Evolutionary conservation across 108 stramenopile genomes (phyloP).

Genomic region (Cylindrotheca fusiformis): DNA sequence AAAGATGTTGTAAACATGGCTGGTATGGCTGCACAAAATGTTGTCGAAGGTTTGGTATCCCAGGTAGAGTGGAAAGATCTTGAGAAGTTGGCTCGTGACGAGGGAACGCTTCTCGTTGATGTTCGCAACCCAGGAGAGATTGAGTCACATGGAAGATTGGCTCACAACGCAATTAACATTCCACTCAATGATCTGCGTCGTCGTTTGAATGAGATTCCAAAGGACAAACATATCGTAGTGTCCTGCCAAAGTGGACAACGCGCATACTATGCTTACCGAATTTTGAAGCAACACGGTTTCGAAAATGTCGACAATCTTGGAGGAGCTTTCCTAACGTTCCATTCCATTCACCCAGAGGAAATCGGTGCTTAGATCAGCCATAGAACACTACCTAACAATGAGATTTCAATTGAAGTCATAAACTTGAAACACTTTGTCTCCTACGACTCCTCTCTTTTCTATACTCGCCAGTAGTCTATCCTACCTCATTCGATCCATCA

Average conservation of each 20-base stretch:
- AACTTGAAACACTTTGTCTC: not conserved
- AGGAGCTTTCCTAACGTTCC: slow-evolving; percentile 59
- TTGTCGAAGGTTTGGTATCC: slow-evolving; percentile 57
- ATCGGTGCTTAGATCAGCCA: not conserved
- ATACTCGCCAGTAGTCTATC: no score
- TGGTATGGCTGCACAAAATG: slow-evolving; percentile 67
- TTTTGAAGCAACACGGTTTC: slow-evolving; percentile 56
- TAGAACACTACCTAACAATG: not conserved
- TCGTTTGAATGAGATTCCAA: slow-evolving; percentile 50
- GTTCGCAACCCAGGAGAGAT: slow-evolving; percentile 58
- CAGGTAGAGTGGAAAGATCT: slow-evolving; percentile 67
- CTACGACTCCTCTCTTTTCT: not conserved
- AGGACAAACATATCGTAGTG: slow-evolving; percentile 50
- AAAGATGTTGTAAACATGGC: slow-evolving; percentile 74
- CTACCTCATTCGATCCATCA: not conserved
- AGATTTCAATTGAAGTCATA: not conserved
- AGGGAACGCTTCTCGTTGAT: slow-evolving; percentile 42
- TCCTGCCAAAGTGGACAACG: slow-evolving; percentile 65
- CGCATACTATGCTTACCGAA: slow-evolving; percentile 67
- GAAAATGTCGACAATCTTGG: slow-evolving; percentile 54
- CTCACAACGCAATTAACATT: slow-evolving; percentile 48
- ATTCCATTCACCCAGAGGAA: slow-evolving; percentile 9
- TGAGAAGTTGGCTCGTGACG: slow-evolving; percentile 26
- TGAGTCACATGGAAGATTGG: slow-evolving; percentile 37
- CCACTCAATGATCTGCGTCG: slow-evolving; percentile 50